phyloP scores from a whole-genome alignment of 176 grass and related monocot genomes.

The Ampelocalamus luodianensis region DNA sequence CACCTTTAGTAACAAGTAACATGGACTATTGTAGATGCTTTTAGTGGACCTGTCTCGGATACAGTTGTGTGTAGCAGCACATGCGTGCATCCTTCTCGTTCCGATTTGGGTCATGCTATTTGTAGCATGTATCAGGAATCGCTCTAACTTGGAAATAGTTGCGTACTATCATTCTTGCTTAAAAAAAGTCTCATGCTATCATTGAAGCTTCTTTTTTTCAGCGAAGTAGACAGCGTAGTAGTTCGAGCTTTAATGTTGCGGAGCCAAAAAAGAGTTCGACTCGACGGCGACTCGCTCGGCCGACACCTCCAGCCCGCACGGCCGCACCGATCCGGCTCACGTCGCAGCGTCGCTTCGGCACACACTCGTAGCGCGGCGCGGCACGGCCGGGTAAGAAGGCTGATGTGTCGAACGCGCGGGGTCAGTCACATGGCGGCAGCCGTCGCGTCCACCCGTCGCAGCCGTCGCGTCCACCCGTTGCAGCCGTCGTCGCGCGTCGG shows the following conservation, averaged over 20 bases:
- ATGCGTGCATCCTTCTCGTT: background rate
- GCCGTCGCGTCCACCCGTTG: too few species aligned
- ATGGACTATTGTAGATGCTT: too few species aligned
- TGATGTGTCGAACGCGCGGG: too few species aligned
- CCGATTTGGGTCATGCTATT: background rate
- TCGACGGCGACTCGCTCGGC: background rate
- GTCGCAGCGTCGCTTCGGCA: background rate
- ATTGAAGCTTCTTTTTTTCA: too few species aligned
- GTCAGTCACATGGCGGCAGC: too few species aligned
- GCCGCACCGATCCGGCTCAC: background rate
- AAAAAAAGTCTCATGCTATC: background rate
- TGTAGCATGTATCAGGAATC: slow-evolving; percentile 24
- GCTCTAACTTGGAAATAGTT: background rate
- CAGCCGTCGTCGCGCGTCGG: background rate
- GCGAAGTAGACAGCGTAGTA: too few species aligned
- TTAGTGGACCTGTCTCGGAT: background rate
- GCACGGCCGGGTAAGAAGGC: too few species aligned
- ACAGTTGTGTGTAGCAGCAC: background rate
- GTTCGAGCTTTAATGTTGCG: too few species aligned
- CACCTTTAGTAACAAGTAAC: too few species aligned
- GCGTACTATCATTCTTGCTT: too few species aligned
- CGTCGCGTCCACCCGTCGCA: too few species aligned
- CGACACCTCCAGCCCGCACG: background rate
- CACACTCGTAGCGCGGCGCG: background rate
- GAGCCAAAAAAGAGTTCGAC: too few species aligned